Evolutionary conservation across 495 filamentous ascomycete species (phyloP), one percentile per base, ranked within the genome.

Genomic region (Daldinia decipiens): DNA sequence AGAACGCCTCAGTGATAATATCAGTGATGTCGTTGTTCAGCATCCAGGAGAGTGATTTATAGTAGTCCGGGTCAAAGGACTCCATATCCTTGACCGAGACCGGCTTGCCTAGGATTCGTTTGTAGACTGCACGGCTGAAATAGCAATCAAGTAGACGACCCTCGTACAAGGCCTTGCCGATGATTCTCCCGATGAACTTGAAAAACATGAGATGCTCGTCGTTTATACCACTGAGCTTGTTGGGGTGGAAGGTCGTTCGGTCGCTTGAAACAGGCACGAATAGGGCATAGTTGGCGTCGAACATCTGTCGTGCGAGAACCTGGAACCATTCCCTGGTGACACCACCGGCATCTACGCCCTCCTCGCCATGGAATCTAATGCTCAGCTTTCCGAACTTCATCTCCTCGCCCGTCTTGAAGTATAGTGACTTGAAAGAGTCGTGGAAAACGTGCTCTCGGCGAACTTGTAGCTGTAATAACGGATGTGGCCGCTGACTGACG

Each of bases 31-130:
- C 93, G 78, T 98, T 98, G 74, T 96, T 93, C 56, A 98, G 86
- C 91, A 99, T 98, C 95, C 95, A 99, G 43, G 94, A 86, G 7
- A 99, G 87, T n/a, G 95, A 97, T 78, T 99, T 98, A 86, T 98
- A 97, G 83, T 98, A 98, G 70, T 98, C 94, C 24, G 97, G 89
- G 79, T 99, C 95, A 58, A 99, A 90, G 13, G 95, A 97, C 79
- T 99, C 95, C 95, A 99, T 98, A 70, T 99, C 95, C 84, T 98
- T 99, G 79, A 98, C 91, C 4, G 94, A 97, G 34, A 98, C 95
- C 5, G 93, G 86, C 74, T 95, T 94, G 67, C 96, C 92, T 34
- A 99, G 87, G 64, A 99, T 98, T 67, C 91, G 89, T 84, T 98
- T 98, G 83, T 99, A 99, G 55, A 99, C 96, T 7, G 96, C 95